Evolutionary conservation across 73 alveolate species (phyloP).

Genomic region (Stentor coeruleus): DNA sequence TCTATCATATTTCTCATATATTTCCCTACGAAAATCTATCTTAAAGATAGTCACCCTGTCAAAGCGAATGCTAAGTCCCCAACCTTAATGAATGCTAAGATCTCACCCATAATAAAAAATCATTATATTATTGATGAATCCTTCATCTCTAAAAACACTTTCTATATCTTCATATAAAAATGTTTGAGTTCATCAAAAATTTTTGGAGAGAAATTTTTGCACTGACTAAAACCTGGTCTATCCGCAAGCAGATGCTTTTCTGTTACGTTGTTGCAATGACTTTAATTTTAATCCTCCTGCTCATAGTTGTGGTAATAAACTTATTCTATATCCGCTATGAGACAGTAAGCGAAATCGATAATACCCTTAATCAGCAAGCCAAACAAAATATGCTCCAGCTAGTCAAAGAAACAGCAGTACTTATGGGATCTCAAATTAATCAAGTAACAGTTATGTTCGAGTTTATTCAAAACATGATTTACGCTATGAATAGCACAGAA

Average conservation of each 20-base stretch:
- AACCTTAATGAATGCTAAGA: too few relatives aligned
- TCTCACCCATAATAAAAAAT: too few relatives aligned
- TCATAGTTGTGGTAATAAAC: neutral
- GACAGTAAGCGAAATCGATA: slow-evolving; percentile 2
- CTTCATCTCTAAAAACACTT: too few relatives aligned
- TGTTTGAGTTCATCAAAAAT: slow-evolving; percentile 4
- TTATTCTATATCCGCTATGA: neutral
- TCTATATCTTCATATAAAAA: neutral
- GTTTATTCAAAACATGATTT: neutral
- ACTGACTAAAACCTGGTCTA: slow-evolving; percentile 1
- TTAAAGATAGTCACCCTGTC: too few relatives aligned
- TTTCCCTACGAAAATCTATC: too few relatives aligned
- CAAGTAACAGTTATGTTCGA: neutral
- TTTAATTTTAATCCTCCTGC: neutral
- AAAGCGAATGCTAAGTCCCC: too few relatives aligned
- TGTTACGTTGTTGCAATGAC: neutral
- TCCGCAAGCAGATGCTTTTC: slow-evolving; percentile 13
- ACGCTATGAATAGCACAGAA: neutral
- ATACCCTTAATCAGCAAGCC: slow-evolving; percentile 11
- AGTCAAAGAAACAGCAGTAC: neutral
- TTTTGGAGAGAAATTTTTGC: slow-evolving; percentile 7
- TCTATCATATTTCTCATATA: too few relatives aligned
- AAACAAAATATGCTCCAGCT: neutral
- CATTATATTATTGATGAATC: too few relatives aligned
- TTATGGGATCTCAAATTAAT: neutral